A percentile compares a stretch with the other conserved stretches of the same genome.
These are phyloP conservation scores for Chaetoceros tenuissimus DNA, from an alignment of 108 stramenopile species.

Conservation along the genomic window DNA sequence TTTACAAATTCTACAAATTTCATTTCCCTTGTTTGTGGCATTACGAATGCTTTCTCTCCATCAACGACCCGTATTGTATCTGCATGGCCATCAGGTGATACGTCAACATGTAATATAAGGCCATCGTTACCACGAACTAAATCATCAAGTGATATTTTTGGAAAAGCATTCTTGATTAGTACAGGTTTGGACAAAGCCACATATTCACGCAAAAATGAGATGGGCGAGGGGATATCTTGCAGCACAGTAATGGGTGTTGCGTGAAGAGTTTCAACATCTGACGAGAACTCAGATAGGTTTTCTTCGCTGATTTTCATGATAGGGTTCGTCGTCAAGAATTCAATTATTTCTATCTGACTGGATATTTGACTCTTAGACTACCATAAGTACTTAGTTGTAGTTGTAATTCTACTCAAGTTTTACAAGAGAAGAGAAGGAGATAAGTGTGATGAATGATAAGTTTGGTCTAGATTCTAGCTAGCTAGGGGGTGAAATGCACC, in stretches of 20 bases:
- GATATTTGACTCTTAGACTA: no score
- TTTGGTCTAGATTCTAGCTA: no score
- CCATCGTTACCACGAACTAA: slow-evolving; percentile 28
- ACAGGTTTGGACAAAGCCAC: slow-evolving; percentile 51
- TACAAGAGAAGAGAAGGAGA: no score
- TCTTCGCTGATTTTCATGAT: no score
- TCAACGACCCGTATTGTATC: slow-evolving; percentile 60
- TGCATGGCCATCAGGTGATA: slow-evolving; percentile 89
- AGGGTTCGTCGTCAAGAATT: no score
- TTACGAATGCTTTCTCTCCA: slow-evolving; percentile 1
- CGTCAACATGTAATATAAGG: slow-evolving; percentile 55
- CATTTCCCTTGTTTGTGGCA: slow-evolving; percentile 1
- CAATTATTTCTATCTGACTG: no score
- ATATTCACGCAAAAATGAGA: slow-evolving; percentile 62
- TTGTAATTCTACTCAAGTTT: no score
- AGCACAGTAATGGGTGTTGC: slow-evolving; percentile 28
- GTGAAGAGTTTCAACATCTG: not conserved
- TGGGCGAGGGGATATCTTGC: slow-evolving; percentile 42
- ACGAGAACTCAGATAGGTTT: not conserved
- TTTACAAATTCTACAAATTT: not conserved
- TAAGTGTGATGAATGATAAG: no score
- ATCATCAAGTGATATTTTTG: slow-evolving; percentile 34
- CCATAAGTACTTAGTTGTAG: no score
- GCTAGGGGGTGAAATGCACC: no score
- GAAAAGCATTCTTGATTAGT: slow-evolving; percentile 63